phyloP scores from a whole-genome alignment of 208 protist species.

The Acanthamoeba sp. region DNA sequence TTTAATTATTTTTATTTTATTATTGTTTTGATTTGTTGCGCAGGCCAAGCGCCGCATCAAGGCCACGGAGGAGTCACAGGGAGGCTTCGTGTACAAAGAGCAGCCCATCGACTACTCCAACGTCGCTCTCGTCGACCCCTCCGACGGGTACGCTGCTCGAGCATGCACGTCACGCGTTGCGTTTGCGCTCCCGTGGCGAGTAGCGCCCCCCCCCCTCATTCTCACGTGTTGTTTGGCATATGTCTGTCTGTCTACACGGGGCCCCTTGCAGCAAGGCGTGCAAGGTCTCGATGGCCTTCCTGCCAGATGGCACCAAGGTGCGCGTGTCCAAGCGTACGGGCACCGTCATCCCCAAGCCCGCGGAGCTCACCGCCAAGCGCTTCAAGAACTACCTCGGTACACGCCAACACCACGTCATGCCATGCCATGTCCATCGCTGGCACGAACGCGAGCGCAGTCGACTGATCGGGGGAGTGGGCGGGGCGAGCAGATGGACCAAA shows the following conservation, averaged over 20 bases:
- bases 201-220: background rate
- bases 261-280: slow-evolving; percentile 5
- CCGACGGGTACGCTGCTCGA: background rate
- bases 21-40: background rate
- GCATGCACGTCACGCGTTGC: background rate
- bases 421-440: background rate
- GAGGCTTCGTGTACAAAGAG: slow-evolving; percentile 33
- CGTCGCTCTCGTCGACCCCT: slow-evolving; percentile 53
- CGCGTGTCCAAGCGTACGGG: slow-evolving; percentile 57
- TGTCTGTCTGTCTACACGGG: background rate
- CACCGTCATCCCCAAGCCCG: slow-evolving; percentile 64
- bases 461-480: background rate
- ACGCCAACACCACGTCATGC: background rate
- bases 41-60: slow-evolving; percentile 56
- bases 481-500: background rate
- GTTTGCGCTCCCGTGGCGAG: background rate
- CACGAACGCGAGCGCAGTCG: too few species aligned
- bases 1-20: too few species aligned
- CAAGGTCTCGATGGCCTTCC: background rate
- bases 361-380: background rate
- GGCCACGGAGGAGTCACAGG: slow-evolving; percentile 17
- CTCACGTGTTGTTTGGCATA: too few species aligned
- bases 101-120: slow-evolving; percentile 69
- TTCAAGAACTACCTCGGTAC: slow-evolving; percentile 55
- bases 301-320: slow-evolving; percentile 41